phyloP scores from a whole-genome alignment of 208 protist genomes.

The Zelonia costaricensis region DNA sequence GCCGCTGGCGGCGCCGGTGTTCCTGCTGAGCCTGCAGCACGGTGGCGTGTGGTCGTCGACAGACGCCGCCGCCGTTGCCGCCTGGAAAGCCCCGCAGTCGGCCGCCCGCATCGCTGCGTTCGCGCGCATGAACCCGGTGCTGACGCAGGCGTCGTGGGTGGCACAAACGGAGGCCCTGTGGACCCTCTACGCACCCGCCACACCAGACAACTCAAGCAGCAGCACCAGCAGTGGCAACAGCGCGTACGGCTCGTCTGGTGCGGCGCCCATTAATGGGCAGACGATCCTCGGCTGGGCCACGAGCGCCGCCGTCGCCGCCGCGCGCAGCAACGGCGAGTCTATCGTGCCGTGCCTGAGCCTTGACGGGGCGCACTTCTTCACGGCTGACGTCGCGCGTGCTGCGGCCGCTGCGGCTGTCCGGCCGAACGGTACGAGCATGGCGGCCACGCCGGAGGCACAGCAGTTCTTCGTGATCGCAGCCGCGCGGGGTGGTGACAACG shows the following conservation, averaged over 20 bases:
- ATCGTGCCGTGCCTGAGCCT: conserved; percentile 56
- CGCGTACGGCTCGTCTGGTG: too few relatives aligned
- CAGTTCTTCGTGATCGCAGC: conserved; percentile 3
- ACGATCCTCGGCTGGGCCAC: conserved; percentile 19
- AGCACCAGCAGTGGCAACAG: too few relatives aligned
- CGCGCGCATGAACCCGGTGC: conserved; percentile 17
- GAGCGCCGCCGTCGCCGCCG: conserved; percentile 15
- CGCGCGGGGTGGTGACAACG: not conserved
- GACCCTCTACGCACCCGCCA: not conserved
- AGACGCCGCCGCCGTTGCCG: conserved; percentile 16
- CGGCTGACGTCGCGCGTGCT: conserved; percentile 40
- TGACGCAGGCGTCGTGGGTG: conserved; percentile 9
- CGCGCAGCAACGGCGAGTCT: conserved; percentile 33
- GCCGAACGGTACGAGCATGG: too few relatives aligned
- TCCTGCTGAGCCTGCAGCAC: conserved; percentile 49
- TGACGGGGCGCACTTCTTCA: conserved; percentile 70
- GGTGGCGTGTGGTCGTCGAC: conserved; percentile 20
- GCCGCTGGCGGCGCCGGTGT: conserved; percentile 45
- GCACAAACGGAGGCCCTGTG: conserved; percentile 30
- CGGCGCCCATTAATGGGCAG: conserved; percentile 17
- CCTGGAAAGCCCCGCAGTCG: conserved; percentile 10
- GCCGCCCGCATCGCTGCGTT: not conserved
- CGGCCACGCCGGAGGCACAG: not conserved
- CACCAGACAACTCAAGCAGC: too few relatives aligned
- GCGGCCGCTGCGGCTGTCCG: too few relatives aligned